Evolutionary conservation across 78 protist genomes (phyloP).

Genomic region (Mastigamoeba balamuthi): DNA sequence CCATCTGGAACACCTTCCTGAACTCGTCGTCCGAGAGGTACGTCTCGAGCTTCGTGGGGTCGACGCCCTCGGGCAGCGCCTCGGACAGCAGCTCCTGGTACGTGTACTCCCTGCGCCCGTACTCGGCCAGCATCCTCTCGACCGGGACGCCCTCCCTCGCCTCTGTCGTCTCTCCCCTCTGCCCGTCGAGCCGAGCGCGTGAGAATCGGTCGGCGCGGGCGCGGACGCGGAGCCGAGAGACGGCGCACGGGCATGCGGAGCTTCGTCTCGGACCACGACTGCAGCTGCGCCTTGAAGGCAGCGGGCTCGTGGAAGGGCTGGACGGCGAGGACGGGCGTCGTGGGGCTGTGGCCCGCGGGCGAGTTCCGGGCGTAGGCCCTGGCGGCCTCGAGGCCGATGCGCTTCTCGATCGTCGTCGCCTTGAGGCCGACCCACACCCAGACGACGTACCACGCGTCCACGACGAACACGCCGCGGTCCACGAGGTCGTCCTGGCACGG

Average conservation of each 20-base stretch:
- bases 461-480: constrained; percentile 3
- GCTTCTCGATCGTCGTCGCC: constrained; percentile 13
- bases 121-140: constrained; percentile 18
- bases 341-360: constrained; percentile 5
- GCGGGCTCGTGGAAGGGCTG: constrained; percentile 24
- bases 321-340: constrained; percentile 1
- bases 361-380: constrained; percentile 7
- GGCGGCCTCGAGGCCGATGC: constrained; percentile 17
- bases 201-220: neutral
- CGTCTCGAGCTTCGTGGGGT: constrained; percentile 16
- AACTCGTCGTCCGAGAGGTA: constrained; percentile 37
- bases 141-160: constrained; percentile 19
- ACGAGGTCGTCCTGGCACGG: constrained; percentile 42
- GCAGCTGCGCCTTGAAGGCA: constrained; percentile 16
- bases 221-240: neutral
- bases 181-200: neutral
- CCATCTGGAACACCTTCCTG: constrained; percentile 33
- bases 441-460: constrained; percentile 23
- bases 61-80: constrained; percentile 40
- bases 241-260: constrained; percentile 32
- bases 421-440: constrained; percentile 28
- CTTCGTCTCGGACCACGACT: constrained; percentile 21
- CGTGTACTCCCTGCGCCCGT: constrained; percentile 24
- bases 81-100: constrained; percentile 36
- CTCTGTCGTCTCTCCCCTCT: neutral